A percentile compares a stretch with the other conserved stretches of the same genome.
Evolutionary conservation across 2,329 filamentous ascomycete species (phyloP).

Genomic region (Trematosphaeria pertusa): DNA sequence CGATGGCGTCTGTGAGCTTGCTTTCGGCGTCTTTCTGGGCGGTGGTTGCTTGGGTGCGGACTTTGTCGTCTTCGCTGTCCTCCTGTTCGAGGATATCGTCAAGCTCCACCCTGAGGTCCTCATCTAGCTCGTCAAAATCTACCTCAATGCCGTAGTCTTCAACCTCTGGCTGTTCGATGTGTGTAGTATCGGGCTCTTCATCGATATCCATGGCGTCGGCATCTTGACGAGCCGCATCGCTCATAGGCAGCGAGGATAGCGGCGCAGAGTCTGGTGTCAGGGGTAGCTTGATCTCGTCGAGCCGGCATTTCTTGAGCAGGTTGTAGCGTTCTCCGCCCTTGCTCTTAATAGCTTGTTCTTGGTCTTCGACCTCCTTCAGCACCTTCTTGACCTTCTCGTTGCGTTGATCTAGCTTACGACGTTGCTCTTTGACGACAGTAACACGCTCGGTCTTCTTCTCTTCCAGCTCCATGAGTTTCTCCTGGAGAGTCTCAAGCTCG

Average conservation of each 20-base stretch:
- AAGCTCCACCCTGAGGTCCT: slow-evolving; percentile 67
- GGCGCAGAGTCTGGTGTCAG: slow-evolving; percentile 72
- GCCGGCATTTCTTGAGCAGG: slow-evolving; percentile 84
- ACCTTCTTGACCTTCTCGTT: slow-evolving; percentile 81
- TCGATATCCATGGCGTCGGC: slow-evolving; percentile 94
- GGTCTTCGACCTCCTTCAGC: slow-evolving; percentile 74
- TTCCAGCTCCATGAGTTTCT: slow-evolving; percentile 73
- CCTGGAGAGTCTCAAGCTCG: slow-evolving; percentile 77
- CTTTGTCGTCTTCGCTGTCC: slow-evolving; percentile 63
- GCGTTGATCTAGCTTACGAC: slow-evolving; percentile 80
- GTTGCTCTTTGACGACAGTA: slow-evolving; percentile 78
- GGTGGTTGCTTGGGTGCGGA: slow-evolving; percentile 24
- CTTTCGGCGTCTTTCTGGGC: slow-evolving; percentile 65
- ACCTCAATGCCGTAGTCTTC: slow-evolving; percentile 93
- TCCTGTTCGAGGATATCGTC: slow-evolving; percentile 63
- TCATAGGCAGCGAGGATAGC: slow-evolving; percentile 84
- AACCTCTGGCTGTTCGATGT: slow-evolving; percentile 63
- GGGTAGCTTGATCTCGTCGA: slow-evolving; percentile 90
- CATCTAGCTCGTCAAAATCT: slow-evolving; percentile 81
- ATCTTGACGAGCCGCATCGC: slow-evolving; percentile 75
- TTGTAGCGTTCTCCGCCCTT: slow-evolving; percentile 85
- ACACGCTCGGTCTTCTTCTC: slow-evolving; percentile 71
- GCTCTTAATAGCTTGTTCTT: slow-evolving; percentile 88
- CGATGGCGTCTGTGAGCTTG: slow-evolving; percentile 78
- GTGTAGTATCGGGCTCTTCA: slow-evolving; percentile 64